A percentile compares a stretch with the other conserved stretches of the same genome.
Evolutionary conservation across 176 grass and related monocot species (phyloP).

Genomic region (Aegilops longissima): DNA sequence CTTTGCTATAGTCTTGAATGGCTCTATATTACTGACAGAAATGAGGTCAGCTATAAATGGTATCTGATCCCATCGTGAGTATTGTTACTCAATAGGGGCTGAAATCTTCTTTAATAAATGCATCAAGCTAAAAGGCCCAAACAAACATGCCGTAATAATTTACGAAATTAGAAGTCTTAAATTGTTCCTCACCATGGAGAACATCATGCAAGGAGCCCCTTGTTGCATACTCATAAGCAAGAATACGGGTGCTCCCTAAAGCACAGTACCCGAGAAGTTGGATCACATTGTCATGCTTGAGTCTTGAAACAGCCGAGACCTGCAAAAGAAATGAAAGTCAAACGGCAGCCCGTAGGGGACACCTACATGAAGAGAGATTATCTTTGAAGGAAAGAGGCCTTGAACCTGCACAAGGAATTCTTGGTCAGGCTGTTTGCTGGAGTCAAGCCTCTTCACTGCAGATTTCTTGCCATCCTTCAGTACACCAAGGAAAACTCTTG

Average conservation of each 20-base stretch:
- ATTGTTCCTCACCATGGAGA: slow-evolving; percentile 60
- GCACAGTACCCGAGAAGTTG: slow-evolving; percentile 71
- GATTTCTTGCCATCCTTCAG: slow-evolving; percentile 57
- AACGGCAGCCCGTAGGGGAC: background rate
- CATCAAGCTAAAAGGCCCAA: background rate
- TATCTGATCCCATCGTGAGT: background rate
- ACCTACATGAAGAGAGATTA: background rate
- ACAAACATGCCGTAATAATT: background rate
- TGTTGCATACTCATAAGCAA: slow-evolving; percentile 81
- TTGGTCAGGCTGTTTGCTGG: slow-evolving; percentile 68
- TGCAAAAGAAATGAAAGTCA: slow-evolving; percentile 27
- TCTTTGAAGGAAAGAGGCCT: background rate
- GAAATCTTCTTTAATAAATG: background rate
- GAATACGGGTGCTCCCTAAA: slow-evolving; percentile 62
- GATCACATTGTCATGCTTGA: slow-evolving; percentile 83
- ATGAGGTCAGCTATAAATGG: background rate
- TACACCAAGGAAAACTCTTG: slow-evolving; percentile 68
- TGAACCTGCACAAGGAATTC: slow-evolving; percentile 65
- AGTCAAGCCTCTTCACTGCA: slow-evolving; percentile 73
- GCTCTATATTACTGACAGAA: background rate
- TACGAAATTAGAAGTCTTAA: background rate
- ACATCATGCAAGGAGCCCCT: slow-evolving; percentile 86
- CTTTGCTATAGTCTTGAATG: background rate
- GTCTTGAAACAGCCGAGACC: slow-evolving; percentile 72
- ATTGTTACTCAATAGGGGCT: background rate